Evolutionary conservation across 140 eudicot species (phyloP).

Genomic region (Cichorium intybus): DNA sequence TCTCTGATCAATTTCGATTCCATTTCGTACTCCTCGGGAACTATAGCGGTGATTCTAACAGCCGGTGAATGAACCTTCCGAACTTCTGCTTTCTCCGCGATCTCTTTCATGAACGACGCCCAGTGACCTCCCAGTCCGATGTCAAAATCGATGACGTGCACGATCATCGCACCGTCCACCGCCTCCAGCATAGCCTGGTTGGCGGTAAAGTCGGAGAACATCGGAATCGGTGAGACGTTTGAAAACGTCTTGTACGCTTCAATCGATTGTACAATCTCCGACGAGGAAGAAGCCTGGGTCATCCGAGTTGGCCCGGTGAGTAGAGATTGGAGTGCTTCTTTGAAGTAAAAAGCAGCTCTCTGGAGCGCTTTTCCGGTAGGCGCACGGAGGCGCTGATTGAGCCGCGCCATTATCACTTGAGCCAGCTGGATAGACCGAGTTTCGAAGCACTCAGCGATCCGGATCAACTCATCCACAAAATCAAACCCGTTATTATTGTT

Average conservation of each 20-base stretch:
- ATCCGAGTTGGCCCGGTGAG: conserved; percentile 58
- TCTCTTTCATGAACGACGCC: conserved; percentile 87
- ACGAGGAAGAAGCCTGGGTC: conserved; percentile 46
- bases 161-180: conserved; percentile 60
- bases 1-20: conserved; percentile 69
- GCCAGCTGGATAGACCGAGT: conserved; percentile 76
- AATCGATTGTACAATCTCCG: conserved; percentile 65
- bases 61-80: conserved; percentile 45
- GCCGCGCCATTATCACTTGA: conserved; percentile 74
- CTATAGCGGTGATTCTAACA: conserved; percentile 73
- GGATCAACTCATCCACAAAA: conserved; percentile 74
- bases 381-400: conserved; percentile 68
- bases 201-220: conserved; percentile 92
- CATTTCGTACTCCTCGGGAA: conserved; percentile 63
- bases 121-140: conserved; percentile 85
- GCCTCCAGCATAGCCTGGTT: conserved; percentile 96
- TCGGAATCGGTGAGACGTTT: conserved; percentile 79
- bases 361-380: conserved; percentile 81
- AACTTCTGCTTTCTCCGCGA: conserved; percentile 62
- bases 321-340: conserved; percentile 79
- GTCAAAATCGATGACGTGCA: conserved; percentile 89
- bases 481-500: conserved; percentile 40
- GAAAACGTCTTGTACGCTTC: conserved; percentile 77
- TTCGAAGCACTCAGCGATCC: conserved; percentile 82
- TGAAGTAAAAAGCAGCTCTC: conserved; percentile 88